These are phyloP conservation scores for Leccinum rimulosum DNA, from an alignment of 768 basidiomycete species.

Conservation along the genomic window DNA sequence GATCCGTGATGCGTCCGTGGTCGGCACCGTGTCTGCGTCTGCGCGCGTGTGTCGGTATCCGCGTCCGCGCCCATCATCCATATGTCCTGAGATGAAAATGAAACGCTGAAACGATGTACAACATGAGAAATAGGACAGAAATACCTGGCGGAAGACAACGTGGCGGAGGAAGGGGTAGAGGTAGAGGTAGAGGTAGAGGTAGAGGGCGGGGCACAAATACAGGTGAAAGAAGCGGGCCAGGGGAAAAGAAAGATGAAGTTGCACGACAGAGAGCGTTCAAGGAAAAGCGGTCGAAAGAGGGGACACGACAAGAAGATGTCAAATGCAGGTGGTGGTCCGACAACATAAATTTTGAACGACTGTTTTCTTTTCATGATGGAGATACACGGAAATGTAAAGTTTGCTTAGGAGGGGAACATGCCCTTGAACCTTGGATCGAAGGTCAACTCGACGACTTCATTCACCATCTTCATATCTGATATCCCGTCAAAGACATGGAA, in stretches of 20 bases:
- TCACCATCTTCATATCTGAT: constrained; percentile 57
- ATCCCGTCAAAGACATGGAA: constrained; percentile 7
- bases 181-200: constrained; percentile 34
- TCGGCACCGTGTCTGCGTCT: too few relatives aligned
- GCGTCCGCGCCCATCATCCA: too few relatives aligned
- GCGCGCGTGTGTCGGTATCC: too few relatives aligned
- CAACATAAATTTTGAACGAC: constrained; percentile 7
- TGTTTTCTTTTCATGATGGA: neutral
- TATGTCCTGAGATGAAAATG: too few relatives aligned
- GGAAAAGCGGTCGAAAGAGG: constrained; percentile 71
- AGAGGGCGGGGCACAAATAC: constrained; percentile 35
- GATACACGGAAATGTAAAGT: neutral
- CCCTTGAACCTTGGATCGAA: constrained; percentile 55
- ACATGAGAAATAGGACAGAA: too few relatives aligned
- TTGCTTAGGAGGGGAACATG: constrained; percentile 40
- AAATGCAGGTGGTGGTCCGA: constrained; percentile 48
- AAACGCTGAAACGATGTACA: too few relatives aligned
- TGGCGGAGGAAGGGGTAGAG: constrained; percentile 40
- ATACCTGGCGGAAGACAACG: constrained; percentile 1
- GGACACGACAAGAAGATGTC: constrained; percentile 92
- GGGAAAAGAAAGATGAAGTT: constrained; percentile 37
- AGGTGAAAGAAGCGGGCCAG: constrained; percentile 34
- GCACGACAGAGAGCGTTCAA: constrained; percentile 67
- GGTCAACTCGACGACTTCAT: constrained; percentile 59
- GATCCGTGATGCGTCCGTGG: too few relatives aligned